Percentiles rank a stretch among this genome's conserved stretches.
These are phyloP conservation scores for Tritrichomonas musculus DNA, from an alignment of 208 protist genomes.

Conservation along the genomic window DNA sequence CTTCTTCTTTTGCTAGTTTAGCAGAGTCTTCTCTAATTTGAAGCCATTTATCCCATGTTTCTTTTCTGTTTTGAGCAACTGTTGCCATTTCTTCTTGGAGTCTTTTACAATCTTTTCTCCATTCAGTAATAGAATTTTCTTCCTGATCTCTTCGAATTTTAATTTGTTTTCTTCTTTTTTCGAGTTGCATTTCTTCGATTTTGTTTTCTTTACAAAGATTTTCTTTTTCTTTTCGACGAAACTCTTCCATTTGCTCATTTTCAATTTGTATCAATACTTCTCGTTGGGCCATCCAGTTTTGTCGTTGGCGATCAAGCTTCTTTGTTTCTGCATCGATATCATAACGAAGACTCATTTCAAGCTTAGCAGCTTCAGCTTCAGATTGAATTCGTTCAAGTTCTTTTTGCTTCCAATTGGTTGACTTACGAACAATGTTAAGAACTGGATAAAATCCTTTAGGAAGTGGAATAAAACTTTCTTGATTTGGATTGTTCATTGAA, in stretches of 20 bases:
- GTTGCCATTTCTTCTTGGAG: not conserved
- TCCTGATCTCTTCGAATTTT: not conserved
- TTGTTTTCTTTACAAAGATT: not conserved
- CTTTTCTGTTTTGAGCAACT: not conserved
- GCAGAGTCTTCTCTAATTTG: not conserved
- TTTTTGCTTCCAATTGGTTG: not conserved
- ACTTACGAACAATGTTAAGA: not conserved
- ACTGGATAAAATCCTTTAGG: conserved; percentile 4
- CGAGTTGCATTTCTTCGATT: not conserved
- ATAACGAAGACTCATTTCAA: not conserved
- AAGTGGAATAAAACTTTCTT: not conserved
- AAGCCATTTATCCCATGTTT: conserved; percentile 17
- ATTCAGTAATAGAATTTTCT: not conserved
- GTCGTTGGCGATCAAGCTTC: not conserved
- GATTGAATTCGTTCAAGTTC: not conserved
- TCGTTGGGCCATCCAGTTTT: not conserved
- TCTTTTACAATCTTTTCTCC: not conserved
- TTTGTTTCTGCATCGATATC: not conserved
- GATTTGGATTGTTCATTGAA: not conserved
- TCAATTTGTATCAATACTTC: not conserved
- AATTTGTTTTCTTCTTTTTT: not conserved
- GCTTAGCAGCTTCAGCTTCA: not conserved
- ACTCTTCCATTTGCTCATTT: not conserved
- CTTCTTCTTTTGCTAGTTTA: not conserved
- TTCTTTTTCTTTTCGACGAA: not conserved